A percentile compares a stretch with the other conserved stretches of the same genome.
phyloP scores from a whole-genome alignment of 176 grass and related monocot species.

The Aegilops tauschii region DNA sequence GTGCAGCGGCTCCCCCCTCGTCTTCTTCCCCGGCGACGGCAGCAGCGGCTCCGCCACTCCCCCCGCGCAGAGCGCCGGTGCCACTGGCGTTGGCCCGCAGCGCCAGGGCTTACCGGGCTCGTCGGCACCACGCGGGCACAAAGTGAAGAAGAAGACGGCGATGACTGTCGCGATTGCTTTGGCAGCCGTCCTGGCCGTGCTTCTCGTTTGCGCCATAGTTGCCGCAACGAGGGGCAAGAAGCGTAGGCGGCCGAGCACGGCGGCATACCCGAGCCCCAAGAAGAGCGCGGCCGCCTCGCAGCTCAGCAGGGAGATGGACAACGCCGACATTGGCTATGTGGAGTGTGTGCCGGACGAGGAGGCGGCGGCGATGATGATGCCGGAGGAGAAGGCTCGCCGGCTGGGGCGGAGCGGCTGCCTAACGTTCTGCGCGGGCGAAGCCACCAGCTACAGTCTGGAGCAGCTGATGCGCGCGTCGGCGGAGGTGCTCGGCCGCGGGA shows the following conservation, averaged over 20 bases:
- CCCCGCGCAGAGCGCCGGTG: conserved; percentile 40
- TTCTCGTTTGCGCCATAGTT: conserved; percentile 42
- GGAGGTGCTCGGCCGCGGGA: conserved; percentile 85
- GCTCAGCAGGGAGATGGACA: conserved; percentile 31
- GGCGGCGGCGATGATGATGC: conserved; percentile 62
- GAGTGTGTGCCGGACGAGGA: conserved; percentile 57
- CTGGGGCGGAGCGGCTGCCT: conserved; percentile 85
- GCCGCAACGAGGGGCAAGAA: conserved; percentile 47
- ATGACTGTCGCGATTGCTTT: conserved; percentile 34
- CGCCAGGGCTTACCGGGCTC: conserved; percentile 38
- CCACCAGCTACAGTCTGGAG: conserved; percentile 68
- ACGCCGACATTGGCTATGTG: conserved; percentile 35
- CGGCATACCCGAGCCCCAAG: conserved; percentile 51
- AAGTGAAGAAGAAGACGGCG: conserved; percentile 23
- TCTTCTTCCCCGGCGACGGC: conserved; percentile 54
- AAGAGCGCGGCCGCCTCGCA: conserved; percentile 44
- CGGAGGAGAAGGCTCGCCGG: conserved; percentile 72
- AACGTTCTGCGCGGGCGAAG: conserved; percentile 82
- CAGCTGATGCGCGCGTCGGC: conserved; percentile 95
- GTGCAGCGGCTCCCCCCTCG: conserved; percentile 60
- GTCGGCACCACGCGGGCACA: conserved; percentile 36
- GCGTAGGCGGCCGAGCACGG: conserved; percentile 32
- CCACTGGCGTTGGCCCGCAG: conserved; percentile 8
- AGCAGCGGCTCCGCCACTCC: conserved; percentile 22
- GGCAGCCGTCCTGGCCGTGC: conserved; percentile 33